Evolutionary conservation across 139 green algal genomes (phyloP), one percentile per base, ranked within the genome.

Genomic region (Zygnema circumcarinatum): DNA sequence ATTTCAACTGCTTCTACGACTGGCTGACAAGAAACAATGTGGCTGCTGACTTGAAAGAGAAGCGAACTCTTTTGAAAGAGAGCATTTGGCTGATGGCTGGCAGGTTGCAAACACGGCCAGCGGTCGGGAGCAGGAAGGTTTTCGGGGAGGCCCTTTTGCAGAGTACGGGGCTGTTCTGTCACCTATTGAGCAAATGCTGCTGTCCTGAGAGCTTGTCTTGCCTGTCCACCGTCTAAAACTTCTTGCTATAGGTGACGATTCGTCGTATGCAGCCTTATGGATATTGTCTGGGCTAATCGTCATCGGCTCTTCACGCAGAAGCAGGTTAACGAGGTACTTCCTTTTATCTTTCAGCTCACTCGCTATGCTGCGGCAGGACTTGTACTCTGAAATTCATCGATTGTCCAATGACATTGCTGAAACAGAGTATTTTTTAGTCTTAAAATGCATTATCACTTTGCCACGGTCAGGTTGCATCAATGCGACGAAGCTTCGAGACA

Each of bases 31-130:
- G 29, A 29, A 35, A 35, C 56, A 72, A 35, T 72, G 29, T 35
- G 56, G 56, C 29, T 72, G 29, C 56, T 72, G 56, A 29, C 29
- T 72, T 72, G 29, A 72, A 29, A 29, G 56, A 35, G 56, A 72
- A 29, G 29, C 56, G 29, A 29, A 72, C 29, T 29, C 29, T 72
- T 29, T 29, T 72, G 56, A 29, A 72, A 29, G 29, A 72, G 29
- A 72, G 29, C 29, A 72, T 35, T 29, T 29, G 56, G 29, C 29
- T 29, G 56, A 29, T 35, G 56, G 35, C 11, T 78, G 69, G 7
- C 69, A 78, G 69, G 69, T 78, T 25, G 69, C 69, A 40, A 78
- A 78, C 69, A 78, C 69, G 35, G 69, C 69, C 16, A 42, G 35
- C 16, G 69, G 69, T 25, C 35, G 36, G 16, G 69, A 78, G 69